A percentile compares a stretch with the other conserved stretches of the same genome.
Conservation (phyloP, 306 rosid genomes). For the Chamaecrista fasciculata region DNA sequence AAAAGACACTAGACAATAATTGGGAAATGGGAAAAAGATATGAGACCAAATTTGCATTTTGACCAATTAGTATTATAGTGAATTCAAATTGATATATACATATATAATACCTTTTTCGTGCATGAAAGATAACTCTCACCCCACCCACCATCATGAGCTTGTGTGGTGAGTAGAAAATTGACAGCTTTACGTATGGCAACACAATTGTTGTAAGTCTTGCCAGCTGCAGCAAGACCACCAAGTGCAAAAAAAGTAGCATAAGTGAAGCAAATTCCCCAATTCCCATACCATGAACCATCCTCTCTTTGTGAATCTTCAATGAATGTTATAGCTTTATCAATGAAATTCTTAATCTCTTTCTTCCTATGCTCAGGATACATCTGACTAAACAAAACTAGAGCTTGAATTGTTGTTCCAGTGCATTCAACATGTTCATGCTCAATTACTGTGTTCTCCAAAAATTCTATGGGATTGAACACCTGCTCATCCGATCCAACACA, state of each 20-base stretch:
- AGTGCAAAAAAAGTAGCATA: background rate
- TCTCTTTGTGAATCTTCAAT: background rate
- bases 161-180: background rate
- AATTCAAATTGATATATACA: background rate
- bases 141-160: background rate
- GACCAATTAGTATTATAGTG: background rate
- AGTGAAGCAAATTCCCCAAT: background rate
- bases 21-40: no score
- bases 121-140: background rate
- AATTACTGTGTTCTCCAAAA: background rate
- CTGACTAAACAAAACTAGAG: background rate
- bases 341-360: background rate
- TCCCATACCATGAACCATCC: constrained; percentile 3
- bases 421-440: constrained; percentile 30
- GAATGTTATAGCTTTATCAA: background rate
- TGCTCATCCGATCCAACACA: background rate
- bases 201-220: background rate
- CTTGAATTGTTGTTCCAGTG: constrained; percentile 19
- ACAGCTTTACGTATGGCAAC: background rate
- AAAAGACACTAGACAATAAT: no score
- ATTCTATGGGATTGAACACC: constrained; percentile 23
- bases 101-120: background rate
- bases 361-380: background rate
- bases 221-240: background rate
- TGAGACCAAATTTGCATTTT: no score